A percentile compares a stretch with the other conserved stretches of the same genome.
These are phyloP conservation scores for Yueomyces sp. DNA, from an alignment of 805 yeast genomes.

Conservation along the genomic window DNA sequence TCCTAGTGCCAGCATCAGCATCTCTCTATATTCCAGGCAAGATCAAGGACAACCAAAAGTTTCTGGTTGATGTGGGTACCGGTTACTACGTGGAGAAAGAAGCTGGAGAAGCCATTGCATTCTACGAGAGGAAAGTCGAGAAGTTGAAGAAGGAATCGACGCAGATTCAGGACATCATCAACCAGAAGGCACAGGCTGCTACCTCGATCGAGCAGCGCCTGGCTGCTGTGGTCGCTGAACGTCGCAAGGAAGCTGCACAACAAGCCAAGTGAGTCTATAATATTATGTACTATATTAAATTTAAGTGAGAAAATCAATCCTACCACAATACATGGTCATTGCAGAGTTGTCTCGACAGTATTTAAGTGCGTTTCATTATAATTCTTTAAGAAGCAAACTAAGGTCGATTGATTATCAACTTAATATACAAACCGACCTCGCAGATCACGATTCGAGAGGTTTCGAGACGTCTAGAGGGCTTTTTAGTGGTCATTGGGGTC, in stretches of 20 bases:
- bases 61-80: constrained; percentile 89
- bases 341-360: no score
- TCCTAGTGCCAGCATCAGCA: constrained; percentile 79
- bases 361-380: no score
- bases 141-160: constrained; percentile 62
- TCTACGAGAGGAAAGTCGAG: constrained; percentile 59
- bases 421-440: no score
- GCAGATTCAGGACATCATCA: constrained; percentile 61
- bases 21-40: constrained; percentile 85
- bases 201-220: constrained; percentile 20
- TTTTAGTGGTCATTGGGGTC: no score
- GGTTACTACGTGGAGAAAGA: constrained; percentile 85
- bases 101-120: constrained; percentile 49
- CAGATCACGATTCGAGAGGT: no score
- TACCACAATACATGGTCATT: no score
- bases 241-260: constrained; percentile 7
- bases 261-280: background rate
- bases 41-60: constrained; percentile 48
- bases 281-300: no score
- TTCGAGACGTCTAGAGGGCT: no score
- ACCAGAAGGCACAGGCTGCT: constrained; percentile 47
- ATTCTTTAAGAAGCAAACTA: no score
- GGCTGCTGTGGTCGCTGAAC: constrained; percentile 13
- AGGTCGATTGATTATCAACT: no score
- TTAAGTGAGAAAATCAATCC: no score